Conservation (phyloP, 768 basidiomycete species). For the Ephemerocybe angulata region DNA sequence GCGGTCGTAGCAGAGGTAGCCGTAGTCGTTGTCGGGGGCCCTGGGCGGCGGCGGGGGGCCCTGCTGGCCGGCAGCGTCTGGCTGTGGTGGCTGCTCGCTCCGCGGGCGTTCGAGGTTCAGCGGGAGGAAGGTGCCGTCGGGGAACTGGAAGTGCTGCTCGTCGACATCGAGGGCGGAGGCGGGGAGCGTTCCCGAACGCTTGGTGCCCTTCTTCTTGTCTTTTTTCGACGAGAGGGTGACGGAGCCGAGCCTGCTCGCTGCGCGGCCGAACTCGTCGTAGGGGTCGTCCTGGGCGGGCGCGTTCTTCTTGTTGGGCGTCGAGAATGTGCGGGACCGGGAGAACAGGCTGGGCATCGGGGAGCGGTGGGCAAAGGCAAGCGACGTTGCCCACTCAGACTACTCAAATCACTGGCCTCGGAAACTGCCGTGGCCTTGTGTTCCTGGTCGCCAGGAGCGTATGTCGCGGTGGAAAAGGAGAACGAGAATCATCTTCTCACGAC, state of each 20-base stretch:
- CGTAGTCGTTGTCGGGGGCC: constrained; percentile 48
- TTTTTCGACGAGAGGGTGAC: constrained; percentile 39
- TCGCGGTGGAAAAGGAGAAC: no score
- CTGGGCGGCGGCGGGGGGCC: constrained; percentile 17
- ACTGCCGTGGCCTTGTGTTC: constrained; percentile 20
- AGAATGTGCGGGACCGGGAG: constrained; percentile 64
- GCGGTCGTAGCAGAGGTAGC: constrained; percentile 68
- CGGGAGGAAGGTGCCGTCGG: constrained; percentile 53
- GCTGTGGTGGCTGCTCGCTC: constrained; percentile 18
- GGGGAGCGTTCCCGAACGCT: constrained; percentile 41
- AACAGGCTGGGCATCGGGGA: constrained; percentile 69
- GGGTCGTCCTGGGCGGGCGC: constrained; percentile 22
- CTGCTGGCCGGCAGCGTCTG: constrained; percentile 28
- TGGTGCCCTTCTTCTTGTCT: constrained; percentile 50
- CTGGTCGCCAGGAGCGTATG: background rate
- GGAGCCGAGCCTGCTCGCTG: constrained; percentile 42
- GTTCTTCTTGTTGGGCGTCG: constrained; percentile 46
- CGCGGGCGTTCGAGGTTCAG: constrained; percentile 48
- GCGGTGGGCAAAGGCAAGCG: constrained; percentile 30
- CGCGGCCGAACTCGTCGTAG: constrained; percentile 66
- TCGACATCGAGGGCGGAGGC: constrained; percentile 26
- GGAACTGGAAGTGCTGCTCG: constrained; percentile 30
- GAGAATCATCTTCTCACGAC: no score
- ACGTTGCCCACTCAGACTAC: constrained; percentile 19
- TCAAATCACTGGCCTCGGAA: constrained; percentile 25